Conservation (phyloP, 2,329 filamentous ascomycete species). For the Cladosporium sp. region DNA sequence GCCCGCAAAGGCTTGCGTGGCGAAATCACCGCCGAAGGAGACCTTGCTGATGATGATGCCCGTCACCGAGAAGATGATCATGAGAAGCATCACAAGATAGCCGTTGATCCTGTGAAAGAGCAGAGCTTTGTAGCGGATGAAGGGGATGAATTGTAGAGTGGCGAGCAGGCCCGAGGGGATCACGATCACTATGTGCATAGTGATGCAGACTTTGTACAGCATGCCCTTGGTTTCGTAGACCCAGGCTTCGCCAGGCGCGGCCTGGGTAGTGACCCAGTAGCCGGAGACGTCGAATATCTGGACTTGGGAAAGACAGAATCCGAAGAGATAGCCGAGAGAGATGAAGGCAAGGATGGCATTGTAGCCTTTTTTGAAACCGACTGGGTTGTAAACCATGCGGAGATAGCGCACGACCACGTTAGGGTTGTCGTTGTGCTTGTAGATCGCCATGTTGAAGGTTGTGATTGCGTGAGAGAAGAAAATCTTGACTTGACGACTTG, state of each 20-base stretch:
- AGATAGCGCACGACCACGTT: conserved; percentile 6
- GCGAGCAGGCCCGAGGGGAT: conserved; percentile 36
- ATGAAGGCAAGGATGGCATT: conserved; percentile 45
- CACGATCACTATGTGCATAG: conserved; percentile 37
- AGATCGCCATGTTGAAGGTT: conserved; percentile 3
- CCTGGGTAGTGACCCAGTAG: background rate
- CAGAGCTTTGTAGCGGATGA: conserved; percentile 42
- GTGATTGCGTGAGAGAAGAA: too few species aligned
- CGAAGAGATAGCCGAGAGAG: conserved; percentile 29
- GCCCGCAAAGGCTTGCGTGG: conserved; percentile 44
- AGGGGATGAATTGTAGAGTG: conserved; percentile 37
- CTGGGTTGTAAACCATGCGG: conserved; percentile 37
- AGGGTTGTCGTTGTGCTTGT: conserved; percentile 10
- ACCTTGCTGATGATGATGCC: conserved; percentile 49
- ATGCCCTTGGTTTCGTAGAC: conserved; percentile 25
- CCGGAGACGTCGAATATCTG: conserved; percentile 42
- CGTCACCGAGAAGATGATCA: conserved; percentile 41
- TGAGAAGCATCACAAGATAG: conserved; percentile 48
- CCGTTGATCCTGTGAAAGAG: conserved; percentile 56
- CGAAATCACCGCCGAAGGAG: conserved; percentile 52
- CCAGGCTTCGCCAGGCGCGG: conserved; percentile 2
- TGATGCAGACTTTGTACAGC: conserved; percentile 31
- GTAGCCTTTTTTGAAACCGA: conserved; percentile 54
- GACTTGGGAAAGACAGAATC: conserved; percentile 45
- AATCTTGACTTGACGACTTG: too few species aligned